Conservation (phyloP, 192 early-diverging fungal genomes). For the Phlyctochytrium bullatum region DNA sequence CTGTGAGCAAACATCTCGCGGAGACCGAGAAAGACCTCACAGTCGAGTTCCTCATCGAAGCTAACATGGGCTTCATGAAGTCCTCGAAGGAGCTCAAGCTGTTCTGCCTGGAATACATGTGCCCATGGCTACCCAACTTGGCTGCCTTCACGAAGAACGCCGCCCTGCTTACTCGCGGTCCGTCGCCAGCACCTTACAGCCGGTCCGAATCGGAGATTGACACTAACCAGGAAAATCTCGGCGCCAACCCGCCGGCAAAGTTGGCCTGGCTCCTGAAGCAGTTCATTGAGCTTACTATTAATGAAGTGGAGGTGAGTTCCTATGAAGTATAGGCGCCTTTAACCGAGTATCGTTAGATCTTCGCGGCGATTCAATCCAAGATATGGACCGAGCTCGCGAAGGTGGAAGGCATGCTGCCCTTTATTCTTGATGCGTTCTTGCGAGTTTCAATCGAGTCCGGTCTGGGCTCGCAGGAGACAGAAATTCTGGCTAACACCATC, state of each 20-base stretch:
- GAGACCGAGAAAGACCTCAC: conserved; percentile 74
- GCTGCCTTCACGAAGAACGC: conserved; percentile 23
- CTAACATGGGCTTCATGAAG: conserved; percentile 76
- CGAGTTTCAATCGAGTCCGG: conserved; percentile 78
- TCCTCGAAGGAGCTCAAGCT: conserved; percentile 66
- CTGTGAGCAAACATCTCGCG: conserved; percentile 81
- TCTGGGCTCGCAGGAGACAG: conserved; percentile 65
- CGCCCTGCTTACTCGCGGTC: neutral
- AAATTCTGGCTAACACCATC: conserved; percentile 84
- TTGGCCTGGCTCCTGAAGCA: conserved; percentile 73
- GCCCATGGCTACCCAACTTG: conserved; percentile 84
- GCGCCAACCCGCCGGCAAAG: conserved; percentile 37
- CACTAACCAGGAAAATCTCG: too few species aligned
- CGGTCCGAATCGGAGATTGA: conserved; percentile 7
- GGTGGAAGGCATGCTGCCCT: conserved; percentile 77
- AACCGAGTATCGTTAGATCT: conserved; percentile 63
- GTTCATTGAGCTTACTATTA: conserved; percentile 79
- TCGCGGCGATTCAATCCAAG: conserved; percentile 77
- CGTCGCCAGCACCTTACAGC: neutral
- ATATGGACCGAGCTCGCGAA: conserved; percentile 79
- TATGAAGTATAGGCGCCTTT: neutral
- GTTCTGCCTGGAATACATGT: conserved; percentile 83
- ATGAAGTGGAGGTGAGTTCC: conserved; percentile 62
- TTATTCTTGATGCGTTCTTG: conserved; percentile 78
- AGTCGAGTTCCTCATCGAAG: conserved; percentile 85